Conservation (phyloP, 2,329 filamentous ascomycete species). For the Sporothrix phasma region DNA sequence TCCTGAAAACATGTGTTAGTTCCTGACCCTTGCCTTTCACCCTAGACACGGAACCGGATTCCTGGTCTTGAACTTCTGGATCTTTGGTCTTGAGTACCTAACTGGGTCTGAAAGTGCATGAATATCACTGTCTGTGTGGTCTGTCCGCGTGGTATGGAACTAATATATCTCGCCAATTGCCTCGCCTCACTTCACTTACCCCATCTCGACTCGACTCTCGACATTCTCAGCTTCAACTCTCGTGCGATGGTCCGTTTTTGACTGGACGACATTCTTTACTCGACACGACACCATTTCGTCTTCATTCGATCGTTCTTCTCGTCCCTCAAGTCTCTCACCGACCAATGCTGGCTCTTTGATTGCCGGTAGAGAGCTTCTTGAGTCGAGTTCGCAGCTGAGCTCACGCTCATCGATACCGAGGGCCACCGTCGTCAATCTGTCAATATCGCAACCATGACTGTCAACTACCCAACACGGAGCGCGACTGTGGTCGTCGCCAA, state of each 20-base stretch:
- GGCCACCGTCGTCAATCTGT: neutral
- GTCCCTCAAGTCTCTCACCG: neutral
- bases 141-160: too few relatives aligned
- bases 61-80: neutral
- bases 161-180: neutral
- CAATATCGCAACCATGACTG: neutral
- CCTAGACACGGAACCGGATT: too few relatives aligned
- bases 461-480: neutral
- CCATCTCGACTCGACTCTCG: too few relatives aligned
- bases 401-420: neutral
- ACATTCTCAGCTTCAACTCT: too few relatives aligned
- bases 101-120: too few relatives aligned
- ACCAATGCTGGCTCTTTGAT: neutral
- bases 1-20: neutral
- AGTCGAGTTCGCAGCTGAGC: neutral
- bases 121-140: too few relatives aligned
- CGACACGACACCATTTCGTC: neutral
- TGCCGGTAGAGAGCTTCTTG: neutral
- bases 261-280: neutral
- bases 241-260: neutral
- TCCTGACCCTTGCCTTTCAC: too few relatives aligned
- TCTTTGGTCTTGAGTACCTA: too few relatives aligned
- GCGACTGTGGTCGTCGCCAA: neutral
- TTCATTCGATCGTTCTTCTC: neutral
- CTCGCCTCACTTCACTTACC: too few relatives aligned